phyloP scores from a whole-genome alignment of 257 asterid genomes.

The Solanum sejunctum region DNA sequence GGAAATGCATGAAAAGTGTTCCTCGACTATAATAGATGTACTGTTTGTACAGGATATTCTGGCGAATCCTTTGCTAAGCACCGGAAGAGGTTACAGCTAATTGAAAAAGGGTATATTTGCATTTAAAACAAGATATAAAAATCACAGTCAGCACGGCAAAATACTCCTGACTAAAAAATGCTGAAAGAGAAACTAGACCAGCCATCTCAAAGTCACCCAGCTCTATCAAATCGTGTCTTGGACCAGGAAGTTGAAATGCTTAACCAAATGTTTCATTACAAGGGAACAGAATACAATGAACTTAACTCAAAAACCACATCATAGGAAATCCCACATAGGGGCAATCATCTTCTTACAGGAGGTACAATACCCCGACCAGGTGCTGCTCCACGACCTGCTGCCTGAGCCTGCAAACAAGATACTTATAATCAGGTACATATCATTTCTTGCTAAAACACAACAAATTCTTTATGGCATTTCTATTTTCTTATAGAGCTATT shows the following conservation, averaged over 20 bases:
- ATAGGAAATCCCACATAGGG: neutral
- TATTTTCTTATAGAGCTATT: neutral
- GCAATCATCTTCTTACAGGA: constrained; percentile 69
- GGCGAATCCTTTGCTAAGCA: neutral
- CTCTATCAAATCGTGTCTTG: neutral
- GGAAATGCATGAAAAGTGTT: neutral
- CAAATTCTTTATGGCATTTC: neutral
- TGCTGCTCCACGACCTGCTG: constrained; percentile 80
- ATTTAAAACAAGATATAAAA: neutral
- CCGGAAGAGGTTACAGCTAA: neutral
- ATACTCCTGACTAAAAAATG: neutral
- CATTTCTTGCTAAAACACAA: neutral
- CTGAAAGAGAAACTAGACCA: neutral
- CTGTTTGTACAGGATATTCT: neutral
- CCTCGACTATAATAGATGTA: neutral
- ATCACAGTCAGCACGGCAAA: neutral
- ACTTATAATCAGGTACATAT: neutral
- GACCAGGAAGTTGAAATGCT: neutral
- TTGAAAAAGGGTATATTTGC: neutral
- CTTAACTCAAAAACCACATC: neutral
- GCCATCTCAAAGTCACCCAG: neutral
- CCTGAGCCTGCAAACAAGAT: constrained; percentile 58
- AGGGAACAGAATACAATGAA: neutral
- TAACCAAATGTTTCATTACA: neutral
- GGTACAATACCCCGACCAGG: constrained; percentile 85